Conservation (phyloP, 1,284 basidiomycete species). For the Sphaerobolus stellatus region DNA sequence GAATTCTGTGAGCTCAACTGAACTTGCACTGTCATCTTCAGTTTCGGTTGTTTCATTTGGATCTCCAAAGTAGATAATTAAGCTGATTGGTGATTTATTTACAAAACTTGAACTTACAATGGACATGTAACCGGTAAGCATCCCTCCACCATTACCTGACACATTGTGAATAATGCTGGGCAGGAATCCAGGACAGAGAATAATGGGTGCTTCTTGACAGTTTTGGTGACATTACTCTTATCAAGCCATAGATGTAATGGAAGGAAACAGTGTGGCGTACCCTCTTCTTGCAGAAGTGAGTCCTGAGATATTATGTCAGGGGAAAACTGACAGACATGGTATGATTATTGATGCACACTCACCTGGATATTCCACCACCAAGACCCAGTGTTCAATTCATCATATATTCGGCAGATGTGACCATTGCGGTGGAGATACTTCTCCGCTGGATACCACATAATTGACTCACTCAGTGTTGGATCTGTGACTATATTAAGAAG, state of each 20-base stretch:
- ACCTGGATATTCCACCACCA: constrained; percentile 28
- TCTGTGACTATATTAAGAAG: too few species aligned
- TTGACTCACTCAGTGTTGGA: too few species aligned
- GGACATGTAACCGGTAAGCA: constrained; percentile 24
- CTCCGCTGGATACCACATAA: too few species aligned
- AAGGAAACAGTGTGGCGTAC: constrained; percentile 24
- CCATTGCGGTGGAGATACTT: too few species aligned
- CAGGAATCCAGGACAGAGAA: constrained; percentile 24
- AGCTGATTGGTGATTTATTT: neutral
- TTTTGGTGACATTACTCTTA: constrained; percentile 27
- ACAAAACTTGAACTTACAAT: constrained; percentile 18
- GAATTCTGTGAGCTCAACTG: constrained; percentile 23
- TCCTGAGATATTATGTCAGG: neutral
- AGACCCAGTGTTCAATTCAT: constrained; percentile 28
- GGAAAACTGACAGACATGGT: neutral
- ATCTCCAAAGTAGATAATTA: constrained; percentile 15
- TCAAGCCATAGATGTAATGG: constrained; percentile 34
- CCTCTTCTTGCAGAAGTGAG: constrained; percentile 8
- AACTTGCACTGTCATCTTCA: constrained; percentile 12
- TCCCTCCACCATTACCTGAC: constrained; percentile 32
- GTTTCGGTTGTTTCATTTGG: constrained; percentile 21
- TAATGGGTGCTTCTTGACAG: constrained; percentile 29
- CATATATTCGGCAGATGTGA: too few species aligned
- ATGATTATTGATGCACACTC: constrained; percentile 2
- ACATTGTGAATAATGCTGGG: constrained; percentile 28